Conservation (phyloP, 1,284 basidiomycete genomes). For the Ceratobasidium theobromae region DNA sequence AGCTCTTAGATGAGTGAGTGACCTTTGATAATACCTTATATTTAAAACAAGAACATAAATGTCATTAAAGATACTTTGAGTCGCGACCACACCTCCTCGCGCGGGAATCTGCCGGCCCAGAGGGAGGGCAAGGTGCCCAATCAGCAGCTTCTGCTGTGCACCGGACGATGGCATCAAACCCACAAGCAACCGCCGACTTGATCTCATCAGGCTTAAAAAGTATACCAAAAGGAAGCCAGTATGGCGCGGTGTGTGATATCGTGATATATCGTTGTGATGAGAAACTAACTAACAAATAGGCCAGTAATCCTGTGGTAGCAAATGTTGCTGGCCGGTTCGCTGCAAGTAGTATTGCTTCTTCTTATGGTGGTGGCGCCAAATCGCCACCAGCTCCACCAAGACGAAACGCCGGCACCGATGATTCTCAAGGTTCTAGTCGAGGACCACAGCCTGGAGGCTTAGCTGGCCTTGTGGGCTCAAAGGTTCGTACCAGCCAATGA, state of each 20-base stretch:
- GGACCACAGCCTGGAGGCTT: conserved; percentile 7
- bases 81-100: conserved; percentile 66
- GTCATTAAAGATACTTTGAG: conserved; percentile 64
- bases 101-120: conserved; percentile 35
- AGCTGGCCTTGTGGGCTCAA: neutral
- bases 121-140: conserved; percentile 32
- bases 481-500: neutral
- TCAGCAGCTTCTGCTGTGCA: conserved; percentile 52
- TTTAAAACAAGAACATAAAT: neutral
- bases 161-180: conserved; percentile 51
- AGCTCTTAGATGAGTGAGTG: conserved; percentile 36
- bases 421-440: neutral
- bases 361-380: neutral
- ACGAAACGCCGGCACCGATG: neutral
- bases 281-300: neutral
- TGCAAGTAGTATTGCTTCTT: conserved; percentile 41
- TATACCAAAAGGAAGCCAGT: conserved; percentile 39
- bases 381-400: conserved; percentile 24
- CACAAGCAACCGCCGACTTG: conserved; percentile 48
- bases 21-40: neutral
- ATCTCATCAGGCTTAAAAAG: conserved; percentile 50
- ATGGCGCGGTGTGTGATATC: conserved; percentile 37
- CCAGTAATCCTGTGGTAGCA: conserved; percentile 43
- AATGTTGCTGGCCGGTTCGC: conserved; percentile 53
- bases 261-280: neutral